Evolutionary conservation across 371 early-diverging fungal species (phyloP), one percentile per base, ranked within the genome.

Genomic region (Rhizopus arrhizus): DNA sequence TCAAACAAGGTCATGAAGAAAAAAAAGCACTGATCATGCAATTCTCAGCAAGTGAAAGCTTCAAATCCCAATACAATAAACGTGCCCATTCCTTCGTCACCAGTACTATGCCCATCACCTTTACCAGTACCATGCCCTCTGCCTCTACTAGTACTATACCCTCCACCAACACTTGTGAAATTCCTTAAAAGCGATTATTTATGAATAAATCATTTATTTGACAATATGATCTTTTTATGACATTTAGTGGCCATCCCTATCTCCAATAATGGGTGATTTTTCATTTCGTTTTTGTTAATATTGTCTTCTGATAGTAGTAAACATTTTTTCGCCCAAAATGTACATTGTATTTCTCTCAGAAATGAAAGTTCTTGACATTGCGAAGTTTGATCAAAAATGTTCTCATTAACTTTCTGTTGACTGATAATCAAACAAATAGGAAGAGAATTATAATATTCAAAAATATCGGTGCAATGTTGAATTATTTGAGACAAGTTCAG

Each of bases 371-470:
- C 38, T 34, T 52, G 53, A 35, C 16, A 52, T 52, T 52, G 53
- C 36, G 53, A 13, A 36, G 53, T 52, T 52, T 36, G 53, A 52
- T 52, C 16, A 52, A 52, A 52, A 52, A 52, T 52, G 53, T 35
- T 52, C 7, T 52, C 53, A 52, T 36, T 52, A 52, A 35, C 53
- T 52, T 35, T 52, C 53, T 52, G 36, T 52, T 52, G 53, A 16
- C 53, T 35, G 53, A 55, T 55, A 31, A 55, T 55, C 56, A 55
- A 55, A 29, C 56, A 55, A 43, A 55, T 42, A 55, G 57, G 57
- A 57, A 48, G 57, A 41, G n/a, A n/a, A 34, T 55, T 42, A 55
- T 55, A 55, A 31, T 40, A 12, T 55, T 55, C 15, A 43, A 33
- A 51, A 51, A 34, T 51, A 51, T 51, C 34, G 34, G 3, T 51